These are phyloP conservation scores for Lactifluus piperatus DNA, from an alignment of 768 basidiomycete species.

Conservation along the genomic window DNA sequence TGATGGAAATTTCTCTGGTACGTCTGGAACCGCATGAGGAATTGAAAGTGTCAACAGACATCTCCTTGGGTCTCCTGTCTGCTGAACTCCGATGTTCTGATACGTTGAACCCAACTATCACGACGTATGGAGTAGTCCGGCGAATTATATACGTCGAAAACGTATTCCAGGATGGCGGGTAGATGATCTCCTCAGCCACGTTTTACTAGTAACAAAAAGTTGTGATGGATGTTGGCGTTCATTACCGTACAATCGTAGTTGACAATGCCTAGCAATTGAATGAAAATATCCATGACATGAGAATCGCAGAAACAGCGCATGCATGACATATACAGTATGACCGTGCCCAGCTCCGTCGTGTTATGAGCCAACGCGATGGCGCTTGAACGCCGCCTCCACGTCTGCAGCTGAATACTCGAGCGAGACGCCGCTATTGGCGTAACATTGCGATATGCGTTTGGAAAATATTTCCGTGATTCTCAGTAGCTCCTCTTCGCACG, in stretches of 20 bases:
- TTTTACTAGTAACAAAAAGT: background rate
- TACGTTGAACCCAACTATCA: background rate
- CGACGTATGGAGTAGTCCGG: background rate
- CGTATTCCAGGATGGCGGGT: background rate
- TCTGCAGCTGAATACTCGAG: constrained; percentile 71
- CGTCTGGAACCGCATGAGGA: background rate
- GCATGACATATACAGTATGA: background rate
- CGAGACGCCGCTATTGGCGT: constrained; percentile 58
- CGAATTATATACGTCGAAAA: background rate
- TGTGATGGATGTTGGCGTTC: background rate
- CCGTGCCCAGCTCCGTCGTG: background rate
- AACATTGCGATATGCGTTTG: constrained; percentile 68
- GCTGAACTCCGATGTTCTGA: background rate
- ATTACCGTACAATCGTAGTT: background rate
- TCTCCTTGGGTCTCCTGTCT: background rate
- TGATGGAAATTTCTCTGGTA: background rate
- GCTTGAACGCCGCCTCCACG: constrained; percentile 70
- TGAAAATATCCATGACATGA: background rate
- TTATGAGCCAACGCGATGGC: constrained; percentile 38
- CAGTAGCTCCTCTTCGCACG: constrained; percentile 78
- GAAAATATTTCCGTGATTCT: constrained; percentile 62
- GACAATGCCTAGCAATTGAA: background rate
- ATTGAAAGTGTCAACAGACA: background rate
- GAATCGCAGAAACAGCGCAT: background rate
- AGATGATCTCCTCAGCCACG: background rate